A percentile compares a stretch with the other conserved stretches of the same genome.
phyloP scores from a whole-genome alignment of 768 basidiomycete species.

The Chalciporus chontae region DNA sequence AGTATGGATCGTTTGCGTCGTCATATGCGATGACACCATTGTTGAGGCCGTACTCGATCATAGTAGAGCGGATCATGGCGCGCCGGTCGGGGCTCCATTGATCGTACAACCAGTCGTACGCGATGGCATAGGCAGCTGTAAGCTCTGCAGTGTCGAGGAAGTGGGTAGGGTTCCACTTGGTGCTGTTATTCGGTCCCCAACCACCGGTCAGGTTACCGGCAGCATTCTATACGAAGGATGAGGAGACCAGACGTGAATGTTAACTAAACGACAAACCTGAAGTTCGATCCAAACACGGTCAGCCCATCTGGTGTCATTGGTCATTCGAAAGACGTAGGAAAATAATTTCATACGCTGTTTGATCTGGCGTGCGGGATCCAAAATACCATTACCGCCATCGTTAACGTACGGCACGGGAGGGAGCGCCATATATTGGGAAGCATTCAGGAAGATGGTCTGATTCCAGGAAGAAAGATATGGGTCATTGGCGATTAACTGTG shows the following conservation, averaged over 20 bases:
- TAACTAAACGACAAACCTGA: constrained; percentile 47
- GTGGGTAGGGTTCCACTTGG: constrained; percentile 84
- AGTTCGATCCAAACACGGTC: constrained; percentile 85
- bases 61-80: constrained; percentile 58
- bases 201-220: constrained; percentile 60
- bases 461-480: constrained; percentile 91
- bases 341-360: constrained; percentile 93
- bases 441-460: constrained; percentile 85
- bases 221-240: constrained; percentile 46
- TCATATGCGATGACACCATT: constrained; percentile 58
- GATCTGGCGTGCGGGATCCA: constrained; percentile 85
- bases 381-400: constrained; percentile 87
- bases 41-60: constrained; percentile 75
- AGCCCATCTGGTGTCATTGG: constrained; percentile 88
- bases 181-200: constrained; percentile 62
- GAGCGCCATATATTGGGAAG: constrained; percentile 61
- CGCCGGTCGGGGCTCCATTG: constrained; percentile 75
- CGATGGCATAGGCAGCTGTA: constrained; percentile 83
- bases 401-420: constrained; percentile 66
- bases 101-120: constrained; percentile 95
- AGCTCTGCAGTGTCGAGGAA: constrained; percentile 95
- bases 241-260: not conserved
- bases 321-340: constrained; percentile 86
- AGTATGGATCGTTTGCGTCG: constrained; percentile 28
- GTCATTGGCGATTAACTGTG: constrained; percentile 71